Evolutionary conservation across 2,329 filamentous ascomycete species (phyloP).

Genomic region (Sporothrix luriei): DNA sequence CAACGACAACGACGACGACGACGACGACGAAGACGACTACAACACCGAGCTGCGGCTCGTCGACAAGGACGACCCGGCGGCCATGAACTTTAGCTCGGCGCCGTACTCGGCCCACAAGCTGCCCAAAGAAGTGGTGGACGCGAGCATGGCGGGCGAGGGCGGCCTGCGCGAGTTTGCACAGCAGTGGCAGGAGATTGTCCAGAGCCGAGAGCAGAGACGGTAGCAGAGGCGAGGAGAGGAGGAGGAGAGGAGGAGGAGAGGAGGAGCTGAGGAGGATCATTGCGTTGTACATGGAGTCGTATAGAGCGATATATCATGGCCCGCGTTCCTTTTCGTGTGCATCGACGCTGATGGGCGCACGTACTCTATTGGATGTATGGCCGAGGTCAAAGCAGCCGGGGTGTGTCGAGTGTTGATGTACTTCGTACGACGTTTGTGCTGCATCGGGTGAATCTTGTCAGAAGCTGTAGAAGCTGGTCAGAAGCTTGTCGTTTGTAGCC

Average conservation of each 20-base stretch:
- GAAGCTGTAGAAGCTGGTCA: neutral
- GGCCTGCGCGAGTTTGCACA: constrained; percentile 79
- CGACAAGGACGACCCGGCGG: constrained; percentile 77
- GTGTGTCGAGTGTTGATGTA: neutral
- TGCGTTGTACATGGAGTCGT: neutral
- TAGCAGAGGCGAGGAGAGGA: neutral
- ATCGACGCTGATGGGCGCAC: neutral
- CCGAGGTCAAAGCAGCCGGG: neutral
- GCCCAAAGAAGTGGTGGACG: constrained; percentile 86
- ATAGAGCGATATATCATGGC: neutral
- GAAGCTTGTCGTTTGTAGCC: neutral
- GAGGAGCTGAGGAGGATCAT: neutral
- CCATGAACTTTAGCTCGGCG: constrained; percentile 79
- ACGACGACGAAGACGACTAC: constrained; percentile 60
- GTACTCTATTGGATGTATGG: neutral
- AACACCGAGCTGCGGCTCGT: constrained; percentile 81
- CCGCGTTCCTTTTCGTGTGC: neutral
- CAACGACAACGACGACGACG: constrained; percentile 40
- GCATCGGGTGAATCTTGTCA: neutral
- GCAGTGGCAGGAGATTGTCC: constrained; percentile 66
- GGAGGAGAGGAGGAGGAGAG: neutral
- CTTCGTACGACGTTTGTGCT: neutral
- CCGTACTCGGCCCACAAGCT: constrained; percentile 96
- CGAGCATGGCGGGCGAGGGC: constrained; percentile 67
- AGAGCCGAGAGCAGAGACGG: constrained; percentile 30